A percentile compares a stretch with the other conserved stretches of the same genome.
These are phyloP conservation scores for Clitopilus hobsonii DNA, from an alignment of 768 basidiomycete genomes.

Conservation along the genomic window DNA sequence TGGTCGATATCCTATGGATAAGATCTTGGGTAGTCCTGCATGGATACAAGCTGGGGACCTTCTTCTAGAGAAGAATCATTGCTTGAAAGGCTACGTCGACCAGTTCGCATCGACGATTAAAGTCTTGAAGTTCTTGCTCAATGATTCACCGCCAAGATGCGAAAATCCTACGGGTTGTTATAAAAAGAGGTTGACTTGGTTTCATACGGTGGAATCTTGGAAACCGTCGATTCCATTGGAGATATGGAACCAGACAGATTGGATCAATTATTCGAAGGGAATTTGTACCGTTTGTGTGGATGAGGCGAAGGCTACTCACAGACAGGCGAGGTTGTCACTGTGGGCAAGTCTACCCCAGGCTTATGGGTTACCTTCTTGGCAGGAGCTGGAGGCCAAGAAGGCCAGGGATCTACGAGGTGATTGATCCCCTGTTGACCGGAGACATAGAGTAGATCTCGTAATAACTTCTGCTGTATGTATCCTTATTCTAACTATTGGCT, in stretches of 20 bases:
- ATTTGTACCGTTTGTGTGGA: constrained; percentile 8
- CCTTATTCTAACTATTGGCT: no score
- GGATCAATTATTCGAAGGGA: constrained; percentile 11
- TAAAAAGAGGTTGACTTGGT: constrained; percentile 8
- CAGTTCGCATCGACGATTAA: constrained; percentile 10
- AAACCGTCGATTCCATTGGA: constrained; percentile 12
- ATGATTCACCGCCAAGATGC: constrained; percentile 4
- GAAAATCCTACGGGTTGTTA: constrained; percentile 4
- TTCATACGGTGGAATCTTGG: constrained; percentile 9
- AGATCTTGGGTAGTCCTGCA: constrained; percentile 10
- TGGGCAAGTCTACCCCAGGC: constrained; percentile 26
- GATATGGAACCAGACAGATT: constrained; percentile 13
- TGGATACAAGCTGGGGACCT: constrained; percentile 11
- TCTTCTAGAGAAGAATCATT: constrained; percentile 9
- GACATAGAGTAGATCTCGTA: no score
- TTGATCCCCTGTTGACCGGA: no score
- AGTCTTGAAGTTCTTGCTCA: constrained; percentile 10
- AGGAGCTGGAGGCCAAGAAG: constrained; percentile 18
- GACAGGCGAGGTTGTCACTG: constrained; percentile 19
- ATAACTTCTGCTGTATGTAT: no score
- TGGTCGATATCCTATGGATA: constrained; percentile 13
- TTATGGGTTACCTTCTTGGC: constrained; percentile 25
- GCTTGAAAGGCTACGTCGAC: constrained; percentile 11
- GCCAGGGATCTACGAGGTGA: constrained; percentile 6
- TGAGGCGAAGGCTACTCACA: constrained; percentile 9